Percentiles rank a stretch among this genome's conserved stretches.
phyloP scores from a whole-genome alignment of 2,329 filamentous ascomycete species.

The Bertia moriformis region DNA sequence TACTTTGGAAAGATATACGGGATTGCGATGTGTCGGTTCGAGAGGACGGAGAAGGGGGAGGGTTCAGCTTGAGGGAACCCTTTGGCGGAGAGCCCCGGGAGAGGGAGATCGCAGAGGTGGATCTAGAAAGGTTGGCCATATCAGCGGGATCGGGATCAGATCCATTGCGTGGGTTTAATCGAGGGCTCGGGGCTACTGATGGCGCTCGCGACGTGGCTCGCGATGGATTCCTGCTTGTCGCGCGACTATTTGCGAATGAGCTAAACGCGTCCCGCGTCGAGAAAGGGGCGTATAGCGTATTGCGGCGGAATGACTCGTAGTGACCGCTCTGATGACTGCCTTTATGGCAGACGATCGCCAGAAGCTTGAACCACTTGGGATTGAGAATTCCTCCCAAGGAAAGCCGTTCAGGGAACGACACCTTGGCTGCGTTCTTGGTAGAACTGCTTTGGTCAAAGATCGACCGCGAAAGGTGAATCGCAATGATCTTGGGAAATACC shows the following conservation, averaged over 20 bases:
- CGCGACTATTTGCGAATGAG: background rate
- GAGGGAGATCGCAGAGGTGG: background rate
- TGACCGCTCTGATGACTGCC: slow-evolving; percentile 92
- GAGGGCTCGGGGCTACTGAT: background rate
- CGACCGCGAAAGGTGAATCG: slow-evolving; percentile 81
- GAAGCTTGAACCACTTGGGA: slow-evolving; percentile 67
- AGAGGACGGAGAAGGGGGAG: background rate
- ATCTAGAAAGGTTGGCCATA: background rate
- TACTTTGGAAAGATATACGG: background rate
- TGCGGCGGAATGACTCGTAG: slow-evolving; percentile 88
- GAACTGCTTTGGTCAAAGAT: slow-evolving; percentile 73
- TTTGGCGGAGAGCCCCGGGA: background rate
- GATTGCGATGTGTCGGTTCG: background rate
- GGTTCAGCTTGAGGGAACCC: background rate
- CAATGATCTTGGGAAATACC: slow-evolving; percentile 74
- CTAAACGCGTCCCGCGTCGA: slow-evolving; percentile 68
- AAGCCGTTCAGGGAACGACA: slow-evolving; percentile 77
- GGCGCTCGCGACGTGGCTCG: too few species aligned
- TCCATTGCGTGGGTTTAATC: background rate
- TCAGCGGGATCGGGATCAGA: background rate
- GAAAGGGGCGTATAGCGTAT: slow-evolving; percentile 65
- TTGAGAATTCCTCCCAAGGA: slow-evolving; percentile 67
- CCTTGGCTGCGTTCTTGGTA: slow-evolving; percentile 87
- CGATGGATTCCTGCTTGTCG: background rate
- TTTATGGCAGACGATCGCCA: slow-evolving; percentile 83